Base-by-base conservation (phyloP, 768 basidiomycete genomes). In the Naganishia friedmannii region DNA sequence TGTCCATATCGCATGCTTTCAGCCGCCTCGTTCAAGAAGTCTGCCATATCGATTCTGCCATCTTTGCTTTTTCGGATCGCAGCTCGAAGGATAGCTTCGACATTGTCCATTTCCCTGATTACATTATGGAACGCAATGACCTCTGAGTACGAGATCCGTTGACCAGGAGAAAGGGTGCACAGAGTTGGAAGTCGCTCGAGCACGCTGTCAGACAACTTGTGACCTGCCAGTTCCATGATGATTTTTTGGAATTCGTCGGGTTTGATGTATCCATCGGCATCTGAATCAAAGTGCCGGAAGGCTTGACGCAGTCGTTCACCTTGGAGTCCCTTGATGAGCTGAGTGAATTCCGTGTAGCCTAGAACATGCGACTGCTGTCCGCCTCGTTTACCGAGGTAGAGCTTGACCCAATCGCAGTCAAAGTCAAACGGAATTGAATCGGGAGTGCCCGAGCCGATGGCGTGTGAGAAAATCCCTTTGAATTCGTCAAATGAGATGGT, bases 71-170 rank as follows among this genome's bases (percentile, higher is more conserved):
- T 92, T 5, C 88, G 86, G 12, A 90, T 92, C 17, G 93, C 92
- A 81, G 94, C 93, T 29, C 90, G 90, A 75, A 96, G 88, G 74
- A 95, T 90, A 58, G 90, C 90, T 65, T 97, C 94, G 65, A 94
- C 87, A 86, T 94, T 92, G 82, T 96, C 94, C 93, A 97, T 97
- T 77, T 96, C 93, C 86, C 89, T 84, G 80, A 94, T 86, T 73
- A 96, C 89, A 86, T 99, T 98, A 84, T 96, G 90, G 84, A 96
- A 98, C 70, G 96, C 96, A 75, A 90, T 85, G 72, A 95, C 92
- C 83, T 99, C 95, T 6, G 95, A 93, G 82, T 94, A 99, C 69
- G 90, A 89, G 86, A 99, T 93, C 73, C 88, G 87, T 71, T 90
- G 89, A 46, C 93, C 92, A 0, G 92, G 91, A 70, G 87, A 89